These are phyloP conservation scores for Penicillium griseofulvum DNA, from an alignment of 2,329 filamentous ascomycete genomes.

Conservation along the genomic window DNA sequence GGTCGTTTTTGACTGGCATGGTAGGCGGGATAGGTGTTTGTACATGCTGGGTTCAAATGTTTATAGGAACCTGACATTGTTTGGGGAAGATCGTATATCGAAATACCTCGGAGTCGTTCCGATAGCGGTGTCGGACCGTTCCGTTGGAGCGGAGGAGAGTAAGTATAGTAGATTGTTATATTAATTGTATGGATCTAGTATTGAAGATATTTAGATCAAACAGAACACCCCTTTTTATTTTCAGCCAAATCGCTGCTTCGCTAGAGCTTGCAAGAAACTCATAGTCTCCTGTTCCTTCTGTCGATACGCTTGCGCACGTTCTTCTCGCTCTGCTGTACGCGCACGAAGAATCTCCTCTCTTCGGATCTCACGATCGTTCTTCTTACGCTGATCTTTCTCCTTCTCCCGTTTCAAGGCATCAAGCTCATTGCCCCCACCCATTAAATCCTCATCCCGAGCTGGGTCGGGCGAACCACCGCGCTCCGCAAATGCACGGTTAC, in stretches of 20 bases:
- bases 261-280: constrained; percentile 74
- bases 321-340: constrained; percentile 74
- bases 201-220: neutral
- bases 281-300: constrained; percentile 82
- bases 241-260: constrained; percentile 72
- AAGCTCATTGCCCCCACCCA: constrained; percentile 61
- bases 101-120: neutral
- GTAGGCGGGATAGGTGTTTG: neutral
- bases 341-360: constrained; percentile 78
- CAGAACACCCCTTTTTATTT: neutral
- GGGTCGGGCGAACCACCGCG: constrained; percentile 61
- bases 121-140: constrained; percentile 3
- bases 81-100: neutral
- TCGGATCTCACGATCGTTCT: constrained; percentile 78
- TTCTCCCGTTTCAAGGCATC: constrained; percentile 66
- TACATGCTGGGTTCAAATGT: constrained; percentile 2
- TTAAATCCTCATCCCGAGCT: constrained; percentile 69
- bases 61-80: neutral
- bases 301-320: constrained; percentile 66
- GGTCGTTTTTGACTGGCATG: neutral
- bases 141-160: neutral
- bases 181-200: neutral
- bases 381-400: constrained; percentile 66
- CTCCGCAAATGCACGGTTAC: constrained; percentile 67
- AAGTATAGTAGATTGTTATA: neutral